Evolutionary conservation across 1,284 basidiomycete species (phyloP).

Genomic region (Papiliotrema laurentii): DNA sequence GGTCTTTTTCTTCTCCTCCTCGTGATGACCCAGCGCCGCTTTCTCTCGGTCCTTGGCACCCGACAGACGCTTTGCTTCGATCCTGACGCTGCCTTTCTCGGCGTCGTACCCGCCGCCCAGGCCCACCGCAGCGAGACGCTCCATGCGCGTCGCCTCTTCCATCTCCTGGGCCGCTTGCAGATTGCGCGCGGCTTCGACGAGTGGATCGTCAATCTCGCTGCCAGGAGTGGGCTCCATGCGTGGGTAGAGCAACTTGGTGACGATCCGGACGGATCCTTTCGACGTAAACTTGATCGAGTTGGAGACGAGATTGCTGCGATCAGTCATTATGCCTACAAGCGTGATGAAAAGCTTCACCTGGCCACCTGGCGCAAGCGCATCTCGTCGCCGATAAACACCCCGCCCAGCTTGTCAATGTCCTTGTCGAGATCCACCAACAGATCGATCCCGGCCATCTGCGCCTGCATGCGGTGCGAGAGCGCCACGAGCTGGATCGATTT

Average conservation of each 20-base stretch:
- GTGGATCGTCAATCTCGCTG: conserved; percentile 27
- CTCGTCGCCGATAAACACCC: conserved; percentile 51
- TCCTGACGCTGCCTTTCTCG: conserved; percentile 29
- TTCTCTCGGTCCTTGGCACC: conserved; percentile 3
- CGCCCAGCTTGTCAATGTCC: conserved; percentile 63
- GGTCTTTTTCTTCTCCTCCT: conserved; percentile 16
- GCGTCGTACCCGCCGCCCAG: conserved; percentile 9
- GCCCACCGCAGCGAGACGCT: background rate
- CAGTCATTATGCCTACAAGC: background rate
- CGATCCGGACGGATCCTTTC: conserved; percentile 51
- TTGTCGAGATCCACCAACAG: conserved; percentile 68
- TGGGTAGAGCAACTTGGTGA: conserved; percentile 44
- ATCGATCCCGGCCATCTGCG: conserved; percentile 64
- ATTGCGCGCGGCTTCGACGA: conserved; percentile 26
- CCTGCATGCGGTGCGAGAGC: conserved; percentile 68
- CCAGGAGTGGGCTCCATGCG: conserved; percentile 31
- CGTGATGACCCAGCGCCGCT: too few relatives aligned
- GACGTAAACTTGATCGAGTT: conserved; percentile 65
- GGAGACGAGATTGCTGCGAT: conserved; percentile 43
- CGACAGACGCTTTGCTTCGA: conserved; percentile 16
- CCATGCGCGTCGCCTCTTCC: conserved; percentile 12
- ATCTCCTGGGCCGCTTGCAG: conserved; percentile 18
- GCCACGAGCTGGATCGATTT: conserved; percentile 74
- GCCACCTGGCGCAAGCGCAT: conserved; percentile 74
- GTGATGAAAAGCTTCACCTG: conserved; percentile 52